Conservation (phyloP, 306 rosid species). For the Glycine soja region DNA sequence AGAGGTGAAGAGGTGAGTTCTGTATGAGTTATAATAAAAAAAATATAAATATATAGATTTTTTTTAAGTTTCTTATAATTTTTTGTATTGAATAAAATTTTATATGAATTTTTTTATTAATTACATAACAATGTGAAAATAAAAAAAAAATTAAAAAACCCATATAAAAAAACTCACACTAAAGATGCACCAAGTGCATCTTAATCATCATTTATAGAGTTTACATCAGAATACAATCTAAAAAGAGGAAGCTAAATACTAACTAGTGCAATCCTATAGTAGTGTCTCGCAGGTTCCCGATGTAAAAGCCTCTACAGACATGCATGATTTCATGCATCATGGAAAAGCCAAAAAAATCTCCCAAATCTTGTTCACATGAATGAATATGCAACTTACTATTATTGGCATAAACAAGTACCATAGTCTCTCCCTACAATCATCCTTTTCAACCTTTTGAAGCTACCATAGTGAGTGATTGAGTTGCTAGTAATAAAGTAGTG, state of each 20-base stretch:
- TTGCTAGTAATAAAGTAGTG: constrained; percentile 24
- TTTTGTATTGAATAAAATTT: too few relatives aligned
- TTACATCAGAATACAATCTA: constrained; percentile 33
- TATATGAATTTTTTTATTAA: too few relatives aligned
- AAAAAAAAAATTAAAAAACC: too few relatives aligned
- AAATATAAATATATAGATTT: too few relatives aligned
- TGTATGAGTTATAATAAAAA: too few relatives aligned
- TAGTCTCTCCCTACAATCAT: constrained; percentile 36
- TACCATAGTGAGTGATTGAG: constrained; percentile 36
- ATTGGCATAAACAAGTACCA: constrained; percentile 49
- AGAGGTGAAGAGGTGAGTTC: too few relatives aligned
- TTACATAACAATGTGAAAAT: too few relatives aligned
- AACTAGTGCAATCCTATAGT: neutral
- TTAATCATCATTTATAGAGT: constrained; percentile 37
- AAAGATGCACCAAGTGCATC: too few relatives aligned
- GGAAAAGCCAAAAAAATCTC: constrained; percentile 42
- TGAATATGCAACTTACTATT: constrained; percentile 52
- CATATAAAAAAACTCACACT: too few relatives aligned
- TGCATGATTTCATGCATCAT: constrained; percentile 48
- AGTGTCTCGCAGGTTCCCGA: constrained; percentile 54
- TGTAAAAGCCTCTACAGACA: constrained; percentile 32
- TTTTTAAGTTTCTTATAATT: too few relatives aligned
- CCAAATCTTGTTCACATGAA: constrained; percentile 54
- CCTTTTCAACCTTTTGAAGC: constrained; percentile 33
- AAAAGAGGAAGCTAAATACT: constrained; percentile 26